A percentile compares a stretch with the other conserved stretches of the same genome.
phyloP scores from a whole-genome alignment of 31 red algal species.

The Asparagopsis taxiformis region DNA sequence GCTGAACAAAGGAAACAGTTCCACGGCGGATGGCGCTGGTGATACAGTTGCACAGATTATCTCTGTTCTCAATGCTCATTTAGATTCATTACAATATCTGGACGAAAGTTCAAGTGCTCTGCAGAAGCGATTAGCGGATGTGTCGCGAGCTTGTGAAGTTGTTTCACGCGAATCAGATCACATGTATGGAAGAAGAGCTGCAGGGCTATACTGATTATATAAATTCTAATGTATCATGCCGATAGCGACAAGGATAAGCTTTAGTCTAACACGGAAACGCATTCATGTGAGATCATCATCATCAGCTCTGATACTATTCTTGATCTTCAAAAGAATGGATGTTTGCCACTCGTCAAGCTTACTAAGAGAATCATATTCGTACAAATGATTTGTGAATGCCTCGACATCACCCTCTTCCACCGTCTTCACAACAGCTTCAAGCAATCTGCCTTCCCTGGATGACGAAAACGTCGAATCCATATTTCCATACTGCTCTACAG shows the following conservation, averaged over 20 bases:
- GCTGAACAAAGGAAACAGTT: slow-evolving; percentile 46
- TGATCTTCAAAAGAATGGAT: slow-evolving; percentile 80
- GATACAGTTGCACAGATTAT: slow-evolving; percentile 86
- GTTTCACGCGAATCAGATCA: slow-evolving; percentile 56
- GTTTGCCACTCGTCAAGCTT: slow-evolving; percentile 95
- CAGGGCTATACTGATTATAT: slow-evolving; percentile 5
- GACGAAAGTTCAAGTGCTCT: slow-evolving; percentile 70
- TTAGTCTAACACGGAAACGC: background rate
- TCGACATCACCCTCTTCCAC: slow-evolving; percentile 82
- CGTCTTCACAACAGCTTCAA: slow-evolving; percentile 71
- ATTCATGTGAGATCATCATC: slow-evolving; percentile 86
- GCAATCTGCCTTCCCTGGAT: slow-evolving; percentile 81
- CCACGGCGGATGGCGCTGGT: slow-evolving; percentile 22
- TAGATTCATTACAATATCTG: slow-evolving; percentile 84
- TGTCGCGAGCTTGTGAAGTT: slow-evolving; percentile 50
- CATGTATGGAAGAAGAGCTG: slow-evolving; percentile 39
- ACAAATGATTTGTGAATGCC: slow-evolving; percentile 74
- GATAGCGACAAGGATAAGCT: background rate
- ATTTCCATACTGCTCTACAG: slow-evolving; percentile 66
- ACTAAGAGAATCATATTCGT: slow-evolving; percentile 84
- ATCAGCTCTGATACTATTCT: slow-evolving; percentile 84
- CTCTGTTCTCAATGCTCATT: slow-evolving; percentile 81
- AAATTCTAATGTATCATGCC: background rate
- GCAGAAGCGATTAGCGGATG: slow-evolving; percentile 64
- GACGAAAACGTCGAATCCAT: slow-evolving; percentile 74